phyloP scores from a whole-genome alignment of 75 land plant genomes.

The Cunninghamia lanceolata region DNA sequence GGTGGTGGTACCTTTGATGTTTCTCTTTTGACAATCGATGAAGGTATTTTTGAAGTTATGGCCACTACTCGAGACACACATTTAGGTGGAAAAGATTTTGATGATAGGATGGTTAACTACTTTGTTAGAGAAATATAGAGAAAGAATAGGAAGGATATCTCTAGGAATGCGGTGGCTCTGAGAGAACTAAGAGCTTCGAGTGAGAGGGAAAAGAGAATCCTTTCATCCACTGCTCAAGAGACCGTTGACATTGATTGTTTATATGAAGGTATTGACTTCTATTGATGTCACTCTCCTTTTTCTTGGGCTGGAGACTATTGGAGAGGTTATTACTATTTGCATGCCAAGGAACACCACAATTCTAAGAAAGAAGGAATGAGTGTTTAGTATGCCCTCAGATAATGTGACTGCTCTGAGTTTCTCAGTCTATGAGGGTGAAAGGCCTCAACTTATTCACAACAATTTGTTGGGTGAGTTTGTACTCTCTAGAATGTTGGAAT shows the following conservation, averaged over 20 bases:
- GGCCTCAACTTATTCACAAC: too few relatives aligned
- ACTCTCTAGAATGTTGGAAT: too few relatives aligned
- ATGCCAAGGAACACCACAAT: too few relatives aligned
- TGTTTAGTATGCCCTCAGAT: too few relatives aligned
- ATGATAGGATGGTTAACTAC: constrained; percentile 32
- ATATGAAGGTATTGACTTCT: constrained; percentile 23
- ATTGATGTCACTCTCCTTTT: too few relatives aligned
- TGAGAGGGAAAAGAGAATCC: constrained; percentile 25
- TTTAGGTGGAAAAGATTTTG: constrained; percentile 31
- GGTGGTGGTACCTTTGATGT: too few relatives aligned
- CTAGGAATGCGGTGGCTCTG: constrained; percentile 16
- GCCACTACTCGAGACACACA: constrained; percentile 30
- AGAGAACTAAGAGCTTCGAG: constrained; percentile 22
- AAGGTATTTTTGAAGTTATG: constrained; percentile 18
- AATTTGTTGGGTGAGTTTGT: too few relatives aligned
- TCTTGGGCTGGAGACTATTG: too few relatives aligned
- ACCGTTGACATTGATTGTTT: constrained; percentile 36
- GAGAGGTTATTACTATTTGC: too few relatives aligned
- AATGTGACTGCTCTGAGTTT: too few relatives aligned
- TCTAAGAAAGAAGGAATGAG: too few relatives aligned
- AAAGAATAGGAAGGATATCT: constrained; percentile 36
- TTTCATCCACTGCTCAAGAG: constrained; percentile 23
- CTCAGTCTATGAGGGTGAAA: too few relatives aligned
- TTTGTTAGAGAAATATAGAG: constrained; percentile 30
- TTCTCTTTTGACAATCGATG: constrained; percentile 13